Evolutionary conservation across 345 rosid genomes (phyloP), one percentile per base, ranked within the genome.

Genomic region (Eucalyptus brandiana): DNA sequence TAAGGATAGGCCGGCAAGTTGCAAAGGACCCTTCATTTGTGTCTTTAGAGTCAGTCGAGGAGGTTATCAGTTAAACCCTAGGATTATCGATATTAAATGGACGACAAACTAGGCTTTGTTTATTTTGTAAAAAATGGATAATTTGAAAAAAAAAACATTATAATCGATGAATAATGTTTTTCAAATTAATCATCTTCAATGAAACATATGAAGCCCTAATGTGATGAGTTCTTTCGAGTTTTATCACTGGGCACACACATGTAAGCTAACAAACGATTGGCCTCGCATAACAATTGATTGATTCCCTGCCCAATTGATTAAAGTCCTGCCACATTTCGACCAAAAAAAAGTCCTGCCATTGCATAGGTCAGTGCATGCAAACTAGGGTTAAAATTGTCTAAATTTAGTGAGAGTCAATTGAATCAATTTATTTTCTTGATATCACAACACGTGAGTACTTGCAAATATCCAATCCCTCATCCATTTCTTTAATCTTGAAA

Each of bases 211-310:
- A 30, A 15, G 19, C 4, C 19, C 72, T 30, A 30, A 30, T 12
- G 45, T 37, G 26, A 69, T 19, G 80, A 62, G 44, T 69, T 69
- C 44, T 34, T 69, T 34, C 2, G 4, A 69, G 42, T 67, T 32
- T 8, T 17, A 69, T 9, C 12, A 18, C 0, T 9, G 13, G 23
- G 11, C 13, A 21, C 12, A 0, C 23, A 18, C 24, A 9, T 6
- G 34, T 62, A 30, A 62, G 7, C 9, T 14, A 28, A 28, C 8
- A 60, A 3, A 60, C 8, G 2, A 1, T 60, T 13, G 34, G 17
- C 69, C 34, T 28, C 17, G 7, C 18, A 4, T 62, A 62, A 62
- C 34, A 62, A 62, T 12, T 28, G 16, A 62, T 12, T 30, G 69
- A 30, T 28, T 62, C 34, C 8, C 4, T 13, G 4, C 28, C n/a